Evolutionary conservation across 139 green algal genomes (phyloP), one percentile per base, ranked within the genome.

Genomic region (Zygnema cylindricum): DNA sequence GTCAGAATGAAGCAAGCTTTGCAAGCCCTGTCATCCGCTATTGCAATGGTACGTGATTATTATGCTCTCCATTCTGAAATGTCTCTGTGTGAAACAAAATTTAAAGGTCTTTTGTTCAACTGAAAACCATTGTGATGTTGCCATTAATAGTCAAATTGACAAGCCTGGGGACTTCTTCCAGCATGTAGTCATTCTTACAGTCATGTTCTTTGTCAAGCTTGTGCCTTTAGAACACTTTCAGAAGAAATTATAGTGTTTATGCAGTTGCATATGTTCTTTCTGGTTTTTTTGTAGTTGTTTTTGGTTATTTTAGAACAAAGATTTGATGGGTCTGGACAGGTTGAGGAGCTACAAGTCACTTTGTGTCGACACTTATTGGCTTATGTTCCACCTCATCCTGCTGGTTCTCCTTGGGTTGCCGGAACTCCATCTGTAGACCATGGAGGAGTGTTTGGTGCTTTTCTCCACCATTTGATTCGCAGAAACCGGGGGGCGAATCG

Each of bases 21-120:
- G 1, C 32, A 88, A 40, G n/a, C 75, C 73, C 84, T 89, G 16
- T 43, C 23, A 7, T 38, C 38, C 32, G 84, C 84, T 23, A 55
- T 89, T 54, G 76, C 36, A 25, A 88, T 87, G 84, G 73, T 89
- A 43, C 36, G 16, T 2, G 43, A 95, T 96, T 86, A 55, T 98
- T 73, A 43, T 69, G 40, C 84, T 85, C 43, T 77, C 98, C 54
- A 71, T 95, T 25, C 83, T 85, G 73, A 96, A 95, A 90, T 98
- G 98, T 92, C 40, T 71, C 1, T 93, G 87, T 1, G 93, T 92
- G 21, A 90, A 85, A 43, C 86, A 95, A 30, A 94, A 97, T 69
- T 49, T 96, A 0, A 92, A 92, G 57, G 95, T 95, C 1, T 92
- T 95, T 0, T 95, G 95, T 0, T 90, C 97, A 55, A 95, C 94